Conservation (phyloP, 192 early-diverging fungal species). For the Glomus cerebriforme region DNA sequence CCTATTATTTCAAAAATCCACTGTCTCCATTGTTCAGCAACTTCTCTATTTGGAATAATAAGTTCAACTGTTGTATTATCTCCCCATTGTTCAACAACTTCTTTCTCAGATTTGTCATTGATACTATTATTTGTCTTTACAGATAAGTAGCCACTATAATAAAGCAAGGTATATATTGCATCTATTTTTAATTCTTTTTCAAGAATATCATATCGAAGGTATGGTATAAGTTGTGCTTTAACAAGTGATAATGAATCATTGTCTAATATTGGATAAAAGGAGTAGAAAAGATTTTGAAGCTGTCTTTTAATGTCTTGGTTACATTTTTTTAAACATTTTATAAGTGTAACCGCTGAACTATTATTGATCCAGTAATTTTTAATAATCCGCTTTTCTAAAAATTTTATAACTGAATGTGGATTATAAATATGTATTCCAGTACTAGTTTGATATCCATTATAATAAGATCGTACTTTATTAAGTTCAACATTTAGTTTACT, state of each 20-base stretch:
- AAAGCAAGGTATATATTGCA: not conserved
- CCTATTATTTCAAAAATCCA: conserved; percentile 8
- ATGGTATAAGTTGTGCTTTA: not conserved
- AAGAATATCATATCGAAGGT: conserved; percentile 7
- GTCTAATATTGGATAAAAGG: not conserved
- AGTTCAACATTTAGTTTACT: not conserved
- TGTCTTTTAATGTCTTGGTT: not conserved
- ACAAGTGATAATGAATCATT: not conserved
- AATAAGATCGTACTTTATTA: not conserved
- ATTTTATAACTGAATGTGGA: conserved; percentile 16
- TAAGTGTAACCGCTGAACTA: not conserved
- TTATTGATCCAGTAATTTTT: conserved; percentile 14
- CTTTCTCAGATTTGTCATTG: not conserved
- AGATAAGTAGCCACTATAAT: conserved; percentile 18
- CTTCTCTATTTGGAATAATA: conserved; percentile 13
- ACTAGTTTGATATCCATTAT: conserved; percentile 21
- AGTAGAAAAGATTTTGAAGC: conserved; percentile 11
- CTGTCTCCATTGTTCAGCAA: not conserved
- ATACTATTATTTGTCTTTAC: not conserved
- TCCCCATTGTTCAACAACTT: not conserved
- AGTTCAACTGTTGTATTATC: not conserved
- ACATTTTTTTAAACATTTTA: conserved; percentile 6
- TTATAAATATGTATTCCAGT: not conserved
- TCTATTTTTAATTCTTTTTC: not conserved
- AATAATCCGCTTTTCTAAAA: not conserved